These are phyloP conservation scores for Prototheca wickerhamii DNA, from an alignment of 163 green algal genomes.

Conservation along the genomic window DNA sequence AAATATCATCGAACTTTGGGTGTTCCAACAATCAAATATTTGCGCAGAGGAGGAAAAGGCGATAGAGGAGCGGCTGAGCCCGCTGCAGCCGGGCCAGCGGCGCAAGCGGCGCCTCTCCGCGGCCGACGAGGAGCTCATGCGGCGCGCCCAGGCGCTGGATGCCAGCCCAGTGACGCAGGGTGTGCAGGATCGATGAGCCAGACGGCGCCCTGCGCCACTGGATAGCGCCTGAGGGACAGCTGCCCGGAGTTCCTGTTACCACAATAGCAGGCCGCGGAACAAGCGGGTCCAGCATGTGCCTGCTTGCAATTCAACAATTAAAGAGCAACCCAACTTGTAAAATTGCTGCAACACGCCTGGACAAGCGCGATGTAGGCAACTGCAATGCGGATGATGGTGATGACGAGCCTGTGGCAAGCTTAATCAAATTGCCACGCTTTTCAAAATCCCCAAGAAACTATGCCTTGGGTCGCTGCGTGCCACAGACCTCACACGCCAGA, in stretches of 20 bases:
- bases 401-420: background rate
- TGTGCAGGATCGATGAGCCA: background rate
- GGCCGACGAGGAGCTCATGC: background rate
- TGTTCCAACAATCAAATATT: background rate
- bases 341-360: too few species aligned
- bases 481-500: slow-evolving; percentile 19
- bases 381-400: too few species aligned
- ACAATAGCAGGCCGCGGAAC: too few species aligned
- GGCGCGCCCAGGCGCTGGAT: background rate
- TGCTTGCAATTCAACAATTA: too few species aligned
- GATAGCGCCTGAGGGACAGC: too few species aligned
- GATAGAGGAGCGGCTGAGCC: background rate
- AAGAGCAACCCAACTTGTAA: too few species aligned
- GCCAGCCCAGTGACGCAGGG: background rate
- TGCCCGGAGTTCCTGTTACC: too few species aligned
- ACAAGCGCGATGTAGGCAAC: too few species aligned
- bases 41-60: background rate
- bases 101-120: background rate
- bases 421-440: background rate
- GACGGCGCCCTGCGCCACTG: too few species aligned
- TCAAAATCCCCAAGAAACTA: too few species aligned
- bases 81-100: background rate
- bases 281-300: too few species aligned
- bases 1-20: background rate
- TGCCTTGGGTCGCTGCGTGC: background rate